Conservation (phyloP, 345 rosid species). For the Excoecaria agallocha region DNA sequence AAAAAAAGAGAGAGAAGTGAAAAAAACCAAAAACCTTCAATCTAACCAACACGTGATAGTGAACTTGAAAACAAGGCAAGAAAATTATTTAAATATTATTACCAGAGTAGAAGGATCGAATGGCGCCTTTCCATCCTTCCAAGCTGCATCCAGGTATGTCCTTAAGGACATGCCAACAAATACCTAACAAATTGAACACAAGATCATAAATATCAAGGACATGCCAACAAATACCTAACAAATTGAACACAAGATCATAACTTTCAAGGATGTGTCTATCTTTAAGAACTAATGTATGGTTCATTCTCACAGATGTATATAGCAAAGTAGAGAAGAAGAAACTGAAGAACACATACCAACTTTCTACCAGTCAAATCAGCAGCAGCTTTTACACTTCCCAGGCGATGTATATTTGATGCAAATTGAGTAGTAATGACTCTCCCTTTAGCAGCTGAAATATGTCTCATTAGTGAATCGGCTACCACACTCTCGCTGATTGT, state of each 20-base stretch:
- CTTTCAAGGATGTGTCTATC: not conserved
- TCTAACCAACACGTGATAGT: slow-evolving; percentile 1
- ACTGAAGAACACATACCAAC: slow-evolving; percentile 48
- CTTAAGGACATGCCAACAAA: slow-evolving; percentile 97
- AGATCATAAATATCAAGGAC: slow-evolving; percentile 69
- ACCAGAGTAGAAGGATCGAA: slow-evolving; percentile 96
- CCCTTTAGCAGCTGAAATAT: slow-evolving; percentile 78
- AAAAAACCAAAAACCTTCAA: not conserved
- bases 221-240: slow-evolving; percentile 90
- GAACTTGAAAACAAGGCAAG: slow-evolving; percentile 1
- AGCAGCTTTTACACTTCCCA: slow-evolving; percentile 97
- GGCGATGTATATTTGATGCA: slow-evolving; percentile 94
- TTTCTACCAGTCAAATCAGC: slow-evolving; percentile 92
- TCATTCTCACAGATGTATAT: not conserved
- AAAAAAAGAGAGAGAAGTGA: not conserved
- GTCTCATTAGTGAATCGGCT: slow-evolving; percentile 77
- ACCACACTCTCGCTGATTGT: slow-evolving; percentile 82
- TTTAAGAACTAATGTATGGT: not conserved
- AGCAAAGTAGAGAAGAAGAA: not conserved
- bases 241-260: slow-evolving; percentile 12
- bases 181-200: slow-evolving; percentile 44
- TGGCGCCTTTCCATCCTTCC: slow-evolving; percentile 98
- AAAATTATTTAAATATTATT: slow-evolving; percentile 15
- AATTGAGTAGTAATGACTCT: slow-evolving; percentile 95
- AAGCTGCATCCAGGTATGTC: slow-evolving; percentile 95